phyloP scores from a whole-genome alignment of 139 green algal genomes.

The Haematococcus lacustris region DNA sequence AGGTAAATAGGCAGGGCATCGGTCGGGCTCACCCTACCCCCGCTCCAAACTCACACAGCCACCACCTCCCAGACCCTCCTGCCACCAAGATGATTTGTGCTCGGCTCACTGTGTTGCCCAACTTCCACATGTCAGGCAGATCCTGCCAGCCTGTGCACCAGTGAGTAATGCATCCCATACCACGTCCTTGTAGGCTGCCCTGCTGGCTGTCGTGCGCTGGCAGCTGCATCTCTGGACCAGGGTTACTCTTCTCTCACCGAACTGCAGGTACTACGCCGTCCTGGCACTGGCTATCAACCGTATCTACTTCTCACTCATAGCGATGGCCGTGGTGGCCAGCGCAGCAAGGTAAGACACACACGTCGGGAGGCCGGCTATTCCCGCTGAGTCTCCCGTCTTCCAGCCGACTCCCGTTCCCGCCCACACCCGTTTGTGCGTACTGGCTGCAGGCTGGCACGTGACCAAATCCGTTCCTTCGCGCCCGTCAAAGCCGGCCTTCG shows the following conservation, averaged over 20 bases:
- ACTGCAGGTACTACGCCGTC: conserved; percentile 12
- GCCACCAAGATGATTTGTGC: not conserved
- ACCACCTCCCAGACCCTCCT: conserved; percentile 2
- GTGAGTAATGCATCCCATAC: not conserved
- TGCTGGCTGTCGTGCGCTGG: not conserved
- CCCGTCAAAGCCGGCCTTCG: conserved; percentile 8
- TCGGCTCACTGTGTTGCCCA: not conserved
- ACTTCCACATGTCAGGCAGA: not conserved
- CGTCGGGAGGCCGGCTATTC: not conserved
- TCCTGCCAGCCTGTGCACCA: not conserved
- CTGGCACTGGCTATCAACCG: conserved; percentile 14
- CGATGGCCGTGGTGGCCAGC: conserved; percentile 14
- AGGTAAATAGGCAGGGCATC: not conserved
- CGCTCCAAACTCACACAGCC: not conserved
- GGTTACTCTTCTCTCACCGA: not conserved
- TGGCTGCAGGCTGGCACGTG: conserved; percentile 7
- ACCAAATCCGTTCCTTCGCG: conserved; percentile 17
- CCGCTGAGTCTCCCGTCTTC: not conserved
- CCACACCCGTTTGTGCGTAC: not conserved
- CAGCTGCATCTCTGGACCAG: not conserved
- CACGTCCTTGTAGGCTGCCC: not conserved
- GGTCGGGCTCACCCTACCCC: no score
- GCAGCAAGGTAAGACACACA: conserved; percentile 12
- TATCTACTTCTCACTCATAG: conserved; percentile 23
- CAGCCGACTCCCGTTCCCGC: not conserved